Conservation (phyloP, 1,139 yeast genomes). For the Blastobotrys malaysiensis region DNA sequence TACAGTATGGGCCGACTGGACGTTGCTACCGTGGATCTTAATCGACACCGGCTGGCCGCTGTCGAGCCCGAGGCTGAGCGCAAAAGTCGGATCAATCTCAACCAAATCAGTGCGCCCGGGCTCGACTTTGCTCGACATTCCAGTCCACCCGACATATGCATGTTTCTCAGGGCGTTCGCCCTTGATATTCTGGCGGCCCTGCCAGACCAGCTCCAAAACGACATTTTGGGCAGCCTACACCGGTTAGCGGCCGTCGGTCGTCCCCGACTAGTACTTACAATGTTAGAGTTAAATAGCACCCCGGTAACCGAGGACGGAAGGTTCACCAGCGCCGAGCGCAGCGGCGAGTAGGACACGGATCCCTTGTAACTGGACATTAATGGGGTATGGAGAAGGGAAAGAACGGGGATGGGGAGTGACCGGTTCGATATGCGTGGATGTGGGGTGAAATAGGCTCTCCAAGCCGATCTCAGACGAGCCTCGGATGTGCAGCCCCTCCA, state of each 20-base stretch:
- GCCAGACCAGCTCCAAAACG: constrained; percentile 45
- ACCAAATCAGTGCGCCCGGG: constrained; percentile 39
- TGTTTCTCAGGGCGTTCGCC: constrained; percentile 23
- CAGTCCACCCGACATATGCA: constrained; percentile 77
- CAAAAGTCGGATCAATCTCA: constrained; percentile 56
- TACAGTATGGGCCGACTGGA: constrained; percentile 52
- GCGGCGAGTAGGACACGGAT: constrained; percentile 32
- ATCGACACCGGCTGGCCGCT: constrained; percentile 43
- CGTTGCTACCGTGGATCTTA: constrained; percentile 35
- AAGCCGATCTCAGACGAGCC: neutral
- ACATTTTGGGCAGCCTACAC: constrained; percentile 49
- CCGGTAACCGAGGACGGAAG: constrained; percentile 50
- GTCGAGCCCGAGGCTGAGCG: constrained; percentile 38
- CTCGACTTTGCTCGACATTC: constrained; percentile 43
- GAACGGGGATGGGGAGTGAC: neutral
- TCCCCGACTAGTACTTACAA: constrained; percentile 31
- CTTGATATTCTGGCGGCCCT: constrained; percentile 27
- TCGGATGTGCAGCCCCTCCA: neutral
- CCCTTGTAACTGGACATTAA: constrained; percentile 27
- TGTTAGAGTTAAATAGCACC: constrained; percentile 48
- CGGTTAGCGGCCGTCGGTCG: constrained; percentile 5
- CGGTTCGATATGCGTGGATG: neutral
- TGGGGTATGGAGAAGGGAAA: neutral
- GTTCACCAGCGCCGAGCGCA: constrained; percentile 53
- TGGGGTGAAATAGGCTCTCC: neutral